A percentile compares a stretch with the other conserved stretches of the same genome.
phyloP scores from a whole-genome alignment of 2,329 filamentous ascomycete species.

The Cryphonectria japonica region DNA sequence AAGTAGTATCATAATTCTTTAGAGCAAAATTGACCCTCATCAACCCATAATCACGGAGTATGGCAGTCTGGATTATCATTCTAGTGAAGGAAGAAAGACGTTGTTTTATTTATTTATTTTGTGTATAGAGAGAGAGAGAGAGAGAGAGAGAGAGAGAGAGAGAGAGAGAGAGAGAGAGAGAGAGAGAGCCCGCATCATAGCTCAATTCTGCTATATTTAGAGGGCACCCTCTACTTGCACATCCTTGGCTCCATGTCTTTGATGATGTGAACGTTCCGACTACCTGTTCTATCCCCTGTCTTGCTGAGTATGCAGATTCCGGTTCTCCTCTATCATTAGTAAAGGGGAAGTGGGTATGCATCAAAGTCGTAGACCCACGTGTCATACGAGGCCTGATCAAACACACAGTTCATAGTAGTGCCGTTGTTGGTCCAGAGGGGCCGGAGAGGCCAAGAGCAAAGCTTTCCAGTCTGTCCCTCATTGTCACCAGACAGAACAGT shows the following conservation, averaged over 20 bases:
- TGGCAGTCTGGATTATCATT: too few relatives aligned
- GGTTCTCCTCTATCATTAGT: conserved; percentile 1
- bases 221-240: neutral
- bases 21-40: too few relatives aligned
- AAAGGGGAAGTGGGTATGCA: conserved; percentile 16
- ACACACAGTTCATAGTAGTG: conserved; percentile 16
- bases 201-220: neutral
- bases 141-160: too few relatives aligned
- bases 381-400: conserved; percentile 25
- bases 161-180: too few relatives aligned
- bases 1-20: too few relatives aligned
- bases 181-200: neutral
- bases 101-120: too few relatives aligned
- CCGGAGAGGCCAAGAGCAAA: conserved; percentile 48
- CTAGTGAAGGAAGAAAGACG: too few relatives aligned
- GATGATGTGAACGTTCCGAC: neutral
- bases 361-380: conserved; percentile 22
- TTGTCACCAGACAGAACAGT: conserved; percentile 32
- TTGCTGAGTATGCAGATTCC: neutral
- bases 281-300: neutral
- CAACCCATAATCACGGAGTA: too few relatives aligned
- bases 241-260: neutral
- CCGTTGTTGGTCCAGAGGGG: conserved; percentile 44
- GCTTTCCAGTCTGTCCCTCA: conserved; percentile 41
- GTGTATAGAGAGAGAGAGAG: too few relatives aligned